Evolutionary conservation across 768 basidiomycete species (phyloP), one percentile per base, ranked within the genome.

Genomic region (Boletus vermiculosoides): DNA sequence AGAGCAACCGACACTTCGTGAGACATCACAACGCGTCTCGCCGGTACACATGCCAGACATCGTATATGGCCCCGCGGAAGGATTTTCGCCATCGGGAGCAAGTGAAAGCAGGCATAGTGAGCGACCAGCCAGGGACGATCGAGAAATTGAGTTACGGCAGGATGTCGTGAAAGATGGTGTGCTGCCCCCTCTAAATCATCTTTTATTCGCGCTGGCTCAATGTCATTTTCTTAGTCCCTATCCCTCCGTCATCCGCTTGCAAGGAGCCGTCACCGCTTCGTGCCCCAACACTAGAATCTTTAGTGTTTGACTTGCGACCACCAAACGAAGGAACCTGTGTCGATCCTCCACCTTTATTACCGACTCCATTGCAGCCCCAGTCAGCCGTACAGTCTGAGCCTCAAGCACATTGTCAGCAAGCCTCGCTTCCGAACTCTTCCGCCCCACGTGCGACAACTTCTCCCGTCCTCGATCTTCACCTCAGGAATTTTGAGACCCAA

Each of bases 1-100:
- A 58, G 67, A 65, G 5, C 60, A 51, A 37, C 55, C 60, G 2
- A 46, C 45, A 30, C 4, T 25, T 45, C 61, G 53, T 44, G 65
- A 57, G 30, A 40, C 45, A 54, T 22, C 54, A 42, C 60, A 34
- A 40, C 65, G 50, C 30, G 42, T 65, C 56, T 60, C 63, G 13
- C 64, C 59, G 15, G 30, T 48, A 42, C 52, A 31, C 30, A 31
- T 48, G 18, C 15, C 42, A 45, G 20, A 13, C 54, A 41, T 56
- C 31, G 15, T 34, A 15, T 47, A 34, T 41, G 39, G 13, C 40
- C 47, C 42, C 25, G 5, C 22, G 10, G 46, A 58, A 31, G 20
- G n/a, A 10, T 34, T n/a, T 34, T 11, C 40, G 10, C 55, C 51
- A 53, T 39, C n/a, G 9, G 31, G 15, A 39, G 18, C 33, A 36